Conservation (phyloP, 1,284 basidiomycete species). For the Athelia psychrophila region DNA sequence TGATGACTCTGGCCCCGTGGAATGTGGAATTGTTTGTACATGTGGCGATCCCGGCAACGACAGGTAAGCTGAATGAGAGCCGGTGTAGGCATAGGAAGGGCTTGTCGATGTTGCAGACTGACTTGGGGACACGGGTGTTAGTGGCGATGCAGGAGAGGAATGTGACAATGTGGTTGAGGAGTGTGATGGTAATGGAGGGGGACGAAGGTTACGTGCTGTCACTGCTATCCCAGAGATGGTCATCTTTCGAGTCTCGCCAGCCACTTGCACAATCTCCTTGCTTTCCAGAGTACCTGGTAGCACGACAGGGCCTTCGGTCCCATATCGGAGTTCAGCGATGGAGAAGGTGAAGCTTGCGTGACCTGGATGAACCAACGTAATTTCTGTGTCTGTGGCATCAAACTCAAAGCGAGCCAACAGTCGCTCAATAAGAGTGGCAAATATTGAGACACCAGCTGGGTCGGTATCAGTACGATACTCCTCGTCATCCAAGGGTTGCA, state of each 20-base stretch:
- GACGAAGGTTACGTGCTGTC: slow-evolving; percentile 38
- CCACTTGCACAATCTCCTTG: slow-evolving; percentile 9
- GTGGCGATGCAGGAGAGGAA: slow-evolving; percentile 16
- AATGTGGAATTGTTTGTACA: too few relatives aligned
- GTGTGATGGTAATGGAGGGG: slow-evolving; percentile 17
- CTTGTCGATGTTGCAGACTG: too few relatives aligned
- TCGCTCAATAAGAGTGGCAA: slow-evolving; percentile 82
- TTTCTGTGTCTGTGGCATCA: slow-evolving; percentile 63
- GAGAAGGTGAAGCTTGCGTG: slow-evolving; percentile 60
- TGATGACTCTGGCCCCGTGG: slow-evolving; percentile 6
- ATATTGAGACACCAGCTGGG: slow-evolving; percentile 75
- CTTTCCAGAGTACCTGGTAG: slow-evolving; percentile 7
- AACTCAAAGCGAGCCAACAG: slow-evolving; percentile 82
- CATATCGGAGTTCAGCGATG: slow-evolving; percentile 58
- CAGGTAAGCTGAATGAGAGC: background rate
- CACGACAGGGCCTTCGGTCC: slow-evolving; percentile 32
- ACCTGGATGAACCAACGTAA: slow-evolving; percentile 64
- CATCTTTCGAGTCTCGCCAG: slow-evolving; percentile 43
- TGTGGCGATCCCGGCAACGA: slow-evolving; percentile 1
- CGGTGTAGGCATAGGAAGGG: background rate
- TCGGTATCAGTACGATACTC: slow-evolving; percentile 44
- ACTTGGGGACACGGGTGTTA: background rate
- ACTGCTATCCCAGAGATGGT: slow-evolving; percentile 49
- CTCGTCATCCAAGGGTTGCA: slow-evolving; percentile 36
- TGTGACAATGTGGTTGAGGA: slow-evolving; percentile 13